phyloP scores from a whole-genome alignment of 306 rosid genomes.

The Dryas octopetala region DNA sequence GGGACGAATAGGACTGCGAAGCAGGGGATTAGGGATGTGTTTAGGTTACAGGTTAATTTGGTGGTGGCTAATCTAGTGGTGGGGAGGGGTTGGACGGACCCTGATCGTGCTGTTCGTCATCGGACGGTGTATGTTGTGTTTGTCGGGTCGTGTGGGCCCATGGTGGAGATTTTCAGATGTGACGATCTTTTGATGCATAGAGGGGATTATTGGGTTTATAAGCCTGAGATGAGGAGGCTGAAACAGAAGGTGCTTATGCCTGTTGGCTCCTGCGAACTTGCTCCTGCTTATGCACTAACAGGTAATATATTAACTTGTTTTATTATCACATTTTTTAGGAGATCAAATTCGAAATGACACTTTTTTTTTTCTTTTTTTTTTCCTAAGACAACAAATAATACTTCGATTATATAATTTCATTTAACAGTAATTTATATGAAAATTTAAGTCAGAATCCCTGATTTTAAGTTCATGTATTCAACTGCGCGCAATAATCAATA shows the following conservation, averaged over 20 bases:
- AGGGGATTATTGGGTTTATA: conserved; percentile 54
- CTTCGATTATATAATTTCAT: no score
- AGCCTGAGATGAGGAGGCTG: conserved; percentile 57
- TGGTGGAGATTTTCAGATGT: conserved; percentile 83
- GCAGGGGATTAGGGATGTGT: conserved; percentile 52
- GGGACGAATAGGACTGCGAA: conserved; percentile 12
- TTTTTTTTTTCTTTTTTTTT: no score
- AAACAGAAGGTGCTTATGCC: conserved; percentile 71
- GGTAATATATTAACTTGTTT: conserved; percentile 31
- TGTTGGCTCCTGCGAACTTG: conserved; percentile 70
- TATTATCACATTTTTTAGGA: no score
- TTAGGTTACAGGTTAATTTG: conserved; percentile 71
- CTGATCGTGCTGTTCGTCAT: neutral
- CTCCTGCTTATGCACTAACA: conserved; percentile 53
- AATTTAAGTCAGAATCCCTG: no score
- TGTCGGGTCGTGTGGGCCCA: conserved; percentile 72
- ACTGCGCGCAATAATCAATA: no score
- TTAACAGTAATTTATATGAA: no score
- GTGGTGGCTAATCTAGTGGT: conserved; percentile 73
- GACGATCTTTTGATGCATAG: conserved; percentile 58
- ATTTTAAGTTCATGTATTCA: no score
- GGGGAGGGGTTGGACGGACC: conserved; percentile 43
- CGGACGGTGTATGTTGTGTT: conserved; percentile 61
- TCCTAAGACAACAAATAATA: no score
- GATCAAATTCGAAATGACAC: no score